Conservation (phyloP, 2,329 filamentous ascomycete genomes). For the Monosporascus ibericus region DNA sequence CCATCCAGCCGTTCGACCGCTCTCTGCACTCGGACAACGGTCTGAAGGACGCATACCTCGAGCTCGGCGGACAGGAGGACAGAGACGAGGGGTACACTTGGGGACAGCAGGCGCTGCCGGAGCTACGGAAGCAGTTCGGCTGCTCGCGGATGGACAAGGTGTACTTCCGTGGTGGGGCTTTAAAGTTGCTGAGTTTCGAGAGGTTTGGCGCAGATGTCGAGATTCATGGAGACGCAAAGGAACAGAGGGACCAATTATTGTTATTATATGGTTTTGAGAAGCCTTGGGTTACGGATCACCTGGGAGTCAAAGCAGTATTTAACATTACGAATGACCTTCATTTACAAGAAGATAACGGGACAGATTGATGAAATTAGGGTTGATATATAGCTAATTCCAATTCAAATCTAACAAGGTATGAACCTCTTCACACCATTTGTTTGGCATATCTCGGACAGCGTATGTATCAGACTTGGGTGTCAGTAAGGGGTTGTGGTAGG, state of each 20-base stretch:
- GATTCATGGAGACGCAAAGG: conserved; percentile 24
- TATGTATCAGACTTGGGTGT: too few relatives aligned
- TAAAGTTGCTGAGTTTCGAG: conserved; percentile 28
- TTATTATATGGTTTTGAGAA: conserved; percentile 28
- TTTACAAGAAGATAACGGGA: too few relatives aligned
- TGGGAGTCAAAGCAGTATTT: conserved; percentile 33
- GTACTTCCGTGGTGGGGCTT: conserved; percentile 29
- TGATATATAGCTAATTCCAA: too few relatives aligned
- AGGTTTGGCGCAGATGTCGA: conserved; percentile 39
- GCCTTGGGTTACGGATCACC: conserved; percentile 44
- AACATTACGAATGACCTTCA: conserved; percentile 6
- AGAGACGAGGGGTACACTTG: conserved; percentile 45
- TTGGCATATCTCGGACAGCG: too few relatives aligned
- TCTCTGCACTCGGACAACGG: conserved; percentile 38
- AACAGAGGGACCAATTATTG: conserved; percentile 17
- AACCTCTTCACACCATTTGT: too few relatives aligned
- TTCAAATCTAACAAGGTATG: too few relatives aligned
- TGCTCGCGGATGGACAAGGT: conserved; percentile 48
- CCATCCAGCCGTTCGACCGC: conserved; percentile 45
- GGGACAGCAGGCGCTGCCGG: conserved; percentile 43
- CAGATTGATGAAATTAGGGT: too few relatives aligned
- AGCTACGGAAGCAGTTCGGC: conserved; percentile 34
- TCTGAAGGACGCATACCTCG: conserved; percentile 45
- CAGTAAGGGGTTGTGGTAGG: too few relatives aligned
- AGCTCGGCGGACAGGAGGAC: conserved; percentile 43